Base-by-base conservation (phyloP, 495 filamentous ascomycete species). In the Elaphomyces granulatus region DNA sequence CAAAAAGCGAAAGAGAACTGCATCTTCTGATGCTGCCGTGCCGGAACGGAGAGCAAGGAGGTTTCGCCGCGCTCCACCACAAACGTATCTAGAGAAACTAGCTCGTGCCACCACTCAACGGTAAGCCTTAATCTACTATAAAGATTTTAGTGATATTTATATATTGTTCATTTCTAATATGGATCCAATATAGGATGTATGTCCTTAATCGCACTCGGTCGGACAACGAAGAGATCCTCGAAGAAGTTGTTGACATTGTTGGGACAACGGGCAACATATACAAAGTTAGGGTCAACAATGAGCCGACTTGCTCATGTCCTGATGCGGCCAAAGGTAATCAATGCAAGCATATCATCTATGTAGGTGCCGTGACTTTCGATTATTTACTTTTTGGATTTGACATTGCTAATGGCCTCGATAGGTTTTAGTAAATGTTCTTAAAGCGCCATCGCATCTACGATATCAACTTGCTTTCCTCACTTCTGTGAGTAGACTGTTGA, bases 201-300 rank as follows among this genome's bases (percentile, higher is more conserved):
- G 63, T 79, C 3, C 56, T 78, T 4, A 56, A 62, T 28, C 63
- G 76, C 17, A 59, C 47, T 14, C 60, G 73, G 4, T 42, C 40
- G 18, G 60, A 57, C 9, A 64, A 60, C 3, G 52, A 56, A 2
- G 52, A 64, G 0, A 42, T 45, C 2, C 74, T 66, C 1, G 55
- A 66, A 23, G 70, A 82, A 41, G 59, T 49, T 1, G 72, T 88
- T 47, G 70, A 80, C 26, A 60, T 92, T 36, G 77, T 78, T 10
- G 84, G 84, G 17, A 71, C 78, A 4, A 83, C 77, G 2, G 83
- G 82, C 3, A 85, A 87, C 47, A 60, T 87, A 34, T 92, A 92
- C 60, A 72, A 61, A 8, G 61, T 71, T 15, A 56, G 56, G 2
- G 76, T 83, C 38, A 52, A 53, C 42, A 62, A 67, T 18, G 49